Evolutionary conservation across 2,329 filamentous ascomycete species (phyloP), one percentile per base, ranked within the genome.

Genomic region (Venturia oleaginea): DNA sequence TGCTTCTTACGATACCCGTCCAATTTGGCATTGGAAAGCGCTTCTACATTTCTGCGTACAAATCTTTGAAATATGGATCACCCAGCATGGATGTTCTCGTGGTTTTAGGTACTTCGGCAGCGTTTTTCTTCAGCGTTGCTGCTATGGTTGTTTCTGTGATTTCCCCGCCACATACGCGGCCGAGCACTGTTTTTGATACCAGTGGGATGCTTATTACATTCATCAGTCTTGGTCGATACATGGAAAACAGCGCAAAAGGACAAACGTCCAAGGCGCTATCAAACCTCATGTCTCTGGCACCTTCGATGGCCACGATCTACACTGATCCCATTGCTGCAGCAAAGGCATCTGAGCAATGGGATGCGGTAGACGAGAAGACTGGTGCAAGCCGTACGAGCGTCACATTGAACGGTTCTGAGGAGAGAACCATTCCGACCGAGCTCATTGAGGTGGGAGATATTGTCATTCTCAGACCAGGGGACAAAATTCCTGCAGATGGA

Each of bases 121-220:
- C 94, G 24, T 99, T 97, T 79, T 94, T 96, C 76, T 99, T 97
- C 78, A 97, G 93, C 74, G 78, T 92, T 69, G 85, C 90, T 59
- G 85, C 91, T 19, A 97, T 99, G 91, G 64, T 88, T 4, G 86
- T 97, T 19, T 95, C 92, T 0, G 74, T 97, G 24, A 69, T 90
- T 17, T 80, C 84, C n/a, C 79, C 85, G 27, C 90, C 91, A 7
- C 91, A 97, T 73, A 84, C 82, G 2, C 85, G 90, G 59, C 94
- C 94, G 0, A 87, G 86, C 67, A 97, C 92, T 1, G 89, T 97
- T 19, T 99, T 99, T 71, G 94, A 99, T 72, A 99, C 94, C 1
- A 97, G 92, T 76, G 96, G 92, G 27, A 99, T 97, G 94, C 82
- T 99, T 62, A 92, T 99, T 74, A 96, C 92, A 0, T 97, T 99